Percentiles rank a stretch among this genome's conserved stretches.
These are phyloP conservation scores for Suhomyces choctaworum DNA, from an alignment of 1,139 yeast species.

Conservation along the genomic window DNA sequence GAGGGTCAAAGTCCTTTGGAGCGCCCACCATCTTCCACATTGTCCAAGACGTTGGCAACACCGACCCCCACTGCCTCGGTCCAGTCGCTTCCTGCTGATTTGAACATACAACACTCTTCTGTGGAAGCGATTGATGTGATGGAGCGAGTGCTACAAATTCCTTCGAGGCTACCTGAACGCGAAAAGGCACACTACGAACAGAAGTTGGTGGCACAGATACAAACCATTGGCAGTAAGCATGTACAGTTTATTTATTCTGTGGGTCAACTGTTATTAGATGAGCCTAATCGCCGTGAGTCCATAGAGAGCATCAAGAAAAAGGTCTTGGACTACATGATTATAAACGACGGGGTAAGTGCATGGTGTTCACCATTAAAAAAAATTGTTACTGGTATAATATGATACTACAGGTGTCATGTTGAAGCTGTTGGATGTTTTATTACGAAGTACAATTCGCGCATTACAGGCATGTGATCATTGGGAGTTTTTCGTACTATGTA, in stretches of 20 bases:
- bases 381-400: conserved; percentile 35
- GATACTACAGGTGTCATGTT: no score
- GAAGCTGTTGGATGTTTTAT: no score
- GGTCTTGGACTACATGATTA: conserved; percentile 49
- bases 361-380: conserved; percentile 62
- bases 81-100: not conserved
- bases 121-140: conserved; percentile 3
- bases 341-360: conserved; percentile 49
- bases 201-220: conserved; percentile 30
- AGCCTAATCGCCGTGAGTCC: conserved; percentile 15
- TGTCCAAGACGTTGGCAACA: not conserved
- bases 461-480: no score
- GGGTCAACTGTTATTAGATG: conserved; percentile 2
- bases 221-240: conserved; percentile 18
- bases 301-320: conserved; percentile 12
- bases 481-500: no score
- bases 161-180: conserved; percentile 31
- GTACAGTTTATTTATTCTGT: conserved; percentile 19
- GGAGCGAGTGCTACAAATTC: conserved; percentile 9
- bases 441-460: no score
- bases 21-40: not conserved
- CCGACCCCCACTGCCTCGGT: not conserved
- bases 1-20: not conserved
- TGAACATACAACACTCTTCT: not conserved
- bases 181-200: conserved; percentile 39